phyloP scores from a whole-genome alignment of 768 basidiomycete species.

The Leccinum incarnatum region DNA sequence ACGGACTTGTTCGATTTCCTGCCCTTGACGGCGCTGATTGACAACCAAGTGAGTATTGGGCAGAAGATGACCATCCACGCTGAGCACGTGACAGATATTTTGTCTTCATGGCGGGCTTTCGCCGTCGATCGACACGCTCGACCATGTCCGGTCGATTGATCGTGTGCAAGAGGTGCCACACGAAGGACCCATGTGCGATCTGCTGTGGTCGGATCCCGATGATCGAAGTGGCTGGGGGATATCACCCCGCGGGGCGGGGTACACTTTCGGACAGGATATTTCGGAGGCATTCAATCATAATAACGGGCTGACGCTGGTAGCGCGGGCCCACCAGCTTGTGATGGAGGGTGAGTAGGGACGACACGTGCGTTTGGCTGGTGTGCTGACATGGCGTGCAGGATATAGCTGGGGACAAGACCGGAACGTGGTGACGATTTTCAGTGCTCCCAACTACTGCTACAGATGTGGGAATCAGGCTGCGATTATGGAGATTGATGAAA shows the following conservation, averaged over 20 bases:
- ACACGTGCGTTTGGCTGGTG: background rate
- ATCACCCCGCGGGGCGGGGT: conserved; percentile 96
- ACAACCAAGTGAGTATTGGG: conserved; percentile 84
- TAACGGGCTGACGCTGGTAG: conserved; percentile 94
- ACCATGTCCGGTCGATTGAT: conserved; percentile 98
- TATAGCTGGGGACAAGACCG: conserved; percentile 99
- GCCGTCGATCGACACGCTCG: conserved; percentile 98
- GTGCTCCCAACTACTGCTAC: conserved; percentile 99
- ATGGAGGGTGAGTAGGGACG: conserved; percentile 80
- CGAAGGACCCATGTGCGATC: conserved; percentile 99
- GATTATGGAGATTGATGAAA: conserved; percentile 99
- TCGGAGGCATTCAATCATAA: conserved; percentile 99
- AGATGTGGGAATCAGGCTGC: conserved; percentile 99
- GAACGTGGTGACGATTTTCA: conserved; percentile 99
- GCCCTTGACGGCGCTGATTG: conserved; percentile 95
- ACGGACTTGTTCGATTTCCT: conserved; percentile 98
- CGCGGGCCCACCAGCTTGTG: conserved; percentile 90
- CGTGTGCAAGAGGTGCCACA: conserved; percentile 99
- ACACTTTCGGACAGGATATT: conserved; percentile 99
- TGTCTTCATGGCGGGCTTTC: conserved; percentile 97
- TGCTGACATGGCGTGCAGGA: conserved; percentile 39
- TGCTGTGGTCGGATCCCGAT: conserved; percentile 99
- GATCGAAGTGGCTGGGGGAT: conserved; percentile 99
- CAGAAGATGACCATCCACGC: background rate
- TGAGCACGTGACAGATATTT: conserved; percentile 71